Conservation (phyloP, 257 asterid genomes). For the Solanum chaucha region DNA sequence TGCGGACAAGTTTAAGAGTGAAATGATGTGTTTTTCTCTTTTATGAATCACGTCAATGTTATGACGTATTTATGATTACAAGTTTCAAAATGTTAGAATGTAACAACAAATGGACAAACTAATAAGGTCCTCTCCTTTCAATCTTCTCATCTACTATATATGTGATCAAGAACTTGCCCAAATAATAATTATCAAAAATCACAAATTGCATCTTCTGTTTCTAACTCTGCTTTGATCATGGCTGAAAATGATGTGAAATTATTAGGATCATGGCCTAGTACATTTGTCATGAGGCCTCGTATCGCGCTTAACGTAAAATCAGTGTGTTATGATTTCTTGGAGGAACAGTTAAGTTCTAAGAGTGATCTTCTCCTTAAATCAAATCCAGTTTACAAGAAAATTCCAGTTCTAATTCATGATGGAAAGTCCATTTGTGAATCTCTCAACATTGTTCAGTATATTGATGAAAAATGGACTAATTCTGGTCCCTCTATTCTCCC, state of each 20-base stretch:
- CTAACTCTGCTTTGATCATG: background rate
- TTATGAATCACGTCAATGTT: background rate
- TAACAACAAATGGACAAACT: background rate
- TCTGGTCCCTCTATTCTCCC: conserved; percentile 13
- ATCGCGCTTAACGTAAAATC: conserved; percentile 17
- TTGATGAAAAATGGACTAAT: conserved; percentile 16
- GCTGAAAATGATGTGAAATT: conserved; percentile 11
- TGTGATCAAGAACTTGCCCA: no score
- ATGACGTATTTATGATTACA: background rate
- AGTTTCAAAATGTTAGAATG: background rate
- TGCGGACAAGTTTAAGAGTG: no score
- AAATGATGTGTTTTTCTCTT: no score
- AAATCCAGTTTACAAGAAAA: conserved; percentile 9
- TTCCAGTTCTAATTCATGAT: conserved; percentile 4
- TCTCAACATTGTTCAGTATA: conserved; percentile 12
- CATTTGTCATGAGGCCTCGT: conserved; percentile 8
- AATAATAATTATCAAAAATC: no score
- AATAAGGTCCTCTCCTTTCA: background rate
- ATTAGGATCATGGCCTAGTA: conserved; percentile 16
- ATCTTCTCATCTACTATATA: background rate
- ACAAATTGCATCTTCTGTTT: background rate
- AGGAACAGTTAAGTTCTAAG: background rate
- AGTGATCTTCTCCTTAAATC: background rate
- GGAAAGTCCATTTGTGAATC: conserved; percentile 16
- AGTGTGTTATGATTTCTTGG: conserved; percentile 6